Evolutionary conservation across 2,329 filamentous ascomycete species (phyloP).

Genomic region (Neofusicoccum umdonicola): DNA sequence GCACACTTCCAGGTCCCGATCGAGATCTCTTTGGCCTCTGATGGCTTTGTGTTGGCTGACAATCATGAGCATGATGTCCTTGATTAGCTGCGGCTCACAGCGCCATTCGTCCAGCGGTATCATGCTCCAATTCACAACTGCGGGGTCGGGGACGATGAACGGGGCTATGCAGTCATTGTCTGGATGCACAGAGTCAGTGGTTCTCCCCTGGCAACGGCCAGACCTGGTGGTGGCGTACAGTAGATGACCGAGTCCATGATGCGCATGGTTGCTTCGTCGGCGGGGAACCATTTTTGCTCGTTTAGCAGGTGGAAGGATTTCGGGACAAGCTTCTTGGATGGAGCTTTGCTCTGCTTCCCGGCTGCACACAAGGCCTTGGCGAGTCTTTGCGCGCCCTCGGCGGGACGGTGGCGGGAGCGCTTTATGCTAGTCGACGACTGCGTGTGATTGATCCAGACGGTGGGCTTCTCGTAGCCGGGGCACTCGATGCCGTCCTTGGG

Average conservation of each 20-base stretch:
- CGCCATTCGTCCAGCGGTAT: neutral
- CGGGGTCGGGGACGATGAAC: neutral
- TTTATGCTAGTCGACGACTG: neutral
- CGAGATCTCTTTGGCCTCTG: neutral
- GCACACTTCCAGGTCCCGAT: neutral
- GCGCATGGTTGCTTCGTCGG: neutral
- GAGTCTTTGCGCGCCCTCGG: neutral
- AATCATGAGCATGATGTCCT: neutral
- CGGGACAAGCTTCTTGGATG: too few species aligned
- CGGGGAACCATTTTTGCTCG: neutral
- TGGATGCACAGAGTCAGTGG: neutral
- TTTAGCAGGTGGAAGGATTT: neutral
- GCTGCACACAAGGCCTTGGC: too few species aligned
- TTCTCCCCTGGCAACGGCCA: too few species aligned
- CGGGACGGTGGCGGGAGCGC: neutral
- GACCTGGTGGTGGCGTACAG: neutral
- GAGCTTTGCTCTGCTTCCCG: neutral
- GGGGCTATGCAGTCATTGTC: neutral
- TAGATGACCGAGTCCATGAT: neutral
- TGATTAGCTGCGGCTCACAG: neutral
- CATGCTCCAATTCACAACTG: neutral
- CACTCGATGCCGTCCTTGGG: neutral
- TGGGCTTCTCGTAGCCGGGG: neutral
- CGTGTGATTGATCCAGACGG: neutral
- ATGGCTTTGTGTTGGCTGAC: neutral